Conservation (phyloP, 2,329 filamentous ascomycete species). For the Colletotrichum sojae region DNA sequence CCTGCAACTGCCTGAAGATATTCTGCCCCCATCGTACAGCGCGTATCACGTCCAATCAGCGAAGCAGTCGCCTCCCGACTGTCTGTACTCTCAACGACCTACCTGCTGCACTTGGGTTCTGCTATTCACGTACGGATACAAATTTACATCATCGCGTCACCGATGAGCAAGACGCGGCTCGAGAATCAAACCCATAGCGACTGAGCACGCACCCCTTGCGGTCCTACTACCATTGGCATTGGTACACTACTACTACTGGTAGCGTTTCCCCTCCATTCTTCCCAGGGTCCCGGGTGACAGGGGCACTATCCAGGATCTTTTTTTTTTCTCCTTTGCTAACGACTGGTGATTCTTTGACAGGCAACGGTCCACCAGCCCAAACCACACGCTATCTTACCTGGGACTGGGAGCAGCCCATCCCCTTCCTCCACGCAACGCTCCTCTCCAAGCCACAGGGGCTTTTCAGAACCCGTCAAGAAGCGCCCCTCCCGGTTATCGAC, state of each 20-base stretch:
- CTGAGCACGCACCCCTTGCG: conserved; percentile 29
- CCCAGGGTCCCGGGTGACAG: conserved; percentile 18
- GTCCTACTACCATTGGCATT: conserved; percentile 19
- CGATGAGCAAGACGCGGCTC: neutral
- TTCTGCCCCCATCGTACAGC: conserved; percentile 33
- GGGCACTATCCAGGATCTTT: conserved; percentile 14
- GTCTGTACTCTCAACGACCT: conserved; percentile 3
- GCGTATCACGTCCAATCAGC: conserved; percentile 39
- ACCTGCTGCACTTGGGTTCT: neutral
- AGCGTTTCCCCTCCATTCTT: conserved; percentile 5
- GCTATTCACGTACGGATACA: conserved; percentile 2
- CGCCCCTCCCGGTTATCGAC: conserved; percentile 21
- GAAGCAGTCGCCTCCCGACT: neutral
- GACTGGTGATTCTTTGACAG: conserved; percentile 38
- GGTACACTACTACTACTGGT: conserved; percentile 13
- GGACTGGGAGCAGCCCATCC: conserved; percentile 22
- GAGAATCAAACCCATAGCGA: conserved; percentile 10
- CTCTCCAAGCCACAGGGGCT: conserved; percentile 21
- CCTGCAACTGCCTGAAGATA: conserved; percentile 18
- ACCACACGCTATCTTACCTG: conserved; percentile 11
- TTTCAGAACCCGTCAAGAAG: conserved; percentile 17
- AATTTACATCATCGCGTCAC: conserved; percentile 1
- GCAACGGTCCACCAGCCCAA: conserved; percentile 38
- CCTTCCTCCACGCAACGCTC: conserved; percentile 2
- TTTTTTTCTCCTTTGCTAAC: conserved; percentile 28